phyloP scores from a whole-genome alignment of 176 grass and related monocot species.

The maize (Zea mays) region DNA sequence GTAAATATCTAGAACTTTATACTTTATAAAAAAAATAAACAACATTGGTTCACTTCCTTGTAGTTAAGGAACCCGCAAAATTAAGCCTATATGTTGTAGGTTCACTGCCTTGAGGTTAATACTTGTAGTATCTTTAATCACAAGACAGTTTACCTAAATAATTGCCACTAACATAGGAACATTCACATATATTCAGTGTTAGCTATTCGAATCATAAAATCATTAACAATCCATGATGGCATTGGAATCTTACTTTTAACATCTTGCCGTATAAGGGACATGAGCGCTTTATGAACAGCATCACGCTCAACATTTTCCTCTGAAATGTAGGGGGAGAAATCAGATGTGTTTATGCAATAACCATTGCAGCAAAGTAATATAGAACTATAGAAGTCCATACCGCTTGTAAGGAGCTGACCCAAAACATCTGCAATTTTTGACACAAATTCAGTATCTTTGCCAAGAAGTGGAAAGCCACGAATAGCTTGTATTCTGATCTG shows the following conservation, averaged over 20 bases:
- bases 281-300: conserved; percentile 93
- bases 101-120: no score
- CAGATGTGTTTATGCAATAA: conserved; percentile 2
- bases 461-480: conserved; percentile 89
- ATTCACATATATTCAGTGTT: conserved; percentile 9
- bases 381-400: conserved; percentile 47
- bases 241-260: conserved; percentile 67
- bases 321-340: conserved; percentile 36
- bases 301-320: conserved; percentile 99
- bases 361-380: conserved; percentile 18
- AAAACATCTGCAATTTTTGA: conserved; percentile 94
- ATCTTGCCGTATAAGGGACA: conserved; percentile 94
- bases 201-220: conserved; percentile 5
- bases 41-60: neutral
- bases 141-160: neutral
- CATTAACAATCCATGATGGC: neutral
- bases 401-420: conserved; percentile 79
- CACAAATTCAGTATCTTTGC: conserved; percentile 82
- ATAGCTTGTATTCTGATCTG: conserved; percentile 99
- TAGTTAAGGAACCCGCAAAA: no score
- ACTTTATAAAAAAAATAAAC: neutral
- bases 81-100: no score
- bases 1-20: conserved; percentile 8
- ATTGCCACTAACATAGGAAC: conserved; percentile 4
- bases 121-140: neutral